These are phyloP conservation scores for Thuja plicata DNA, from an alignment of 83 land plant genomes.

Conservation along the genomic window DNA sequence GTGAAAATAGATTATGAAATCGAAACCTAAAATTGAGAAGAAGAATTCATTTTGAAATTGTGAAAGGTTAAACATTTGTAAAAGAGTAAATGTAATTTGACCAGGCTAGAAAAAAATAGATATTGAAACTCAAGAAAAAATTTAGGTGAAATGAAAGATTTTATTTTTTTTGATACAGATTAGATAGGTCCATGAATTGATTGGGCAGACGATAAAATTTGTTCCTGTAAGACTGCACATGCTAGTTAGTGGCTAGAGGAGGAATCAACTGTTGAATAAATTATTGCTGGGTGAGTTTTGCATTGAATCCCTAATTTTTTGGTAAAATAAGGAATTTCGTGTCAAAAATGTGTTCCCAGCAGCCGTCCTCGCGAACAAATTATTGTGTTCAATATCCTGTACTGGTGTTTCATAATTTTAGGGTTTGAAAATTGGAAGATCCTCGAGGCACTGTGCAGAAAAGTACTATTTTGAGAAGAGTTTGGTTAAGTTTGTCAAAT, in stretches of 20 bases:
- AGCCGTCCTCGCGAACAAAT: too few species aligned
- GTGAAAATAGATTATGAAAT: neutral
- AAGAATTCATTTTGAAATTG: neutral
- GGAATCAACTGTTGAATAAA: neutral
- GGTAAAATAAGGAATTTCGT: neutral
- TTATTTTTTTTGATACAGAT: neutral
- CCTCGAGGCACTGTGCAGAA: neutral
- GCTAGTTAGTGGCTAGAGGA: neutral
- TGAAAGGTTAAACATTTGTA: neutral
- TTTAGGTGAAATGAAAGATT: neutral
- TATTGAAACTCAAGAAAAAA: neutral
- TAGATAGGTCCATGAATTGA: neutral
- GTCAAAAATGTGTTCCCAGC: neutral
- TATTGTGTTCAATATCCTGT: neutral
- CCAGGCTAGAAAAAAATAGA: neutral
- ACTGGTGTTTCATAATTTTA: neutral
- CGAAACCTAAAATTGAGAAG: neutral
- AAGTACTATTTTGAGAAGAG: neutral
- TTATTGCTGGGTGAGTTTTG: neutral
- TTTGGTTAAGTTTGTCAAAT: neutral
- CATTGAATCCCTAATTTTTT: neutral
- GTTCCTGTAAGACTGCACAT: neutral
- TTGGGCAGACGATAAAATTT: neutral
- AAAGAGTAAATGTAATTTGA: neutral
- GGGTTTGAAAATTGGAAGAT: neutral